These are phyloP conservation scores for Oryza nivara DNA, from an alignment of 176 grass and related monocot species.

Conservation along the genomic window DNA sequence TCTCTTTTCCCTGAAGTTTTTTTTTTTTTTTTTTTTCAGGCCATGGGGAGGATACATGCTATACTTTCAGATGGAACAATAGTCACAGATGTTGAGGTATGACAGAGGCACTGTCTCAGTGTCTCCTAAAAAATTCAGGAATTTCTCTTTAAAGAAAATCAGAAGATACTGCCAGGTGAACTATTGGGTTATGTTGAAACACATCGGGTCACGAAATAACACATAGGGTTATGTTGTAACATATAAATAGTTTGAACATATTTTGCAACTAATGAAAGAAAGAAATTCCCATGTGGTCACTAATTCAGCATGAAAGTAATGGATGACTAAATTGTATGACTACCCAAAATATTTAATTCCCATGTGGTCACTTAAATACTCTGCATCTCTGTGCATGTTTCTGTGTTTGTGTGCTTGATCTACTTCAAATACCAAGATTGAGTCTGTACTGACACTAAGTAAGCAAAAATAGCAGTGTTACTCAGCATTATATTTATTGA, in stretches of 20 bases:
- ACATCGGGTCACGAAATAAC: neutral
- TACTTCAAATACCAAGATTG: neutral
- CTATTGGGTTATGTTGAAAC: neutral
- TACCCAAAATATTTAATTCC: neutral
- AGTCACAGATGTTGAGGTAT: conserved; percentile 86
- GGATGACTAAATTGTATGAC: neutral
- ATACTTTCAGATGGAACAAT: conserved; percentile 80
- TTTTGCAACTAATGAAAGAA: conserved; percentile 16
- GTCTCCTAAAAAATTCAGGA: conserved; percentile 3
- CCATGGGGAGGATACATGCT: conserved; percentile 96
- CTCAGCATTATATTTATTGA: neutral
- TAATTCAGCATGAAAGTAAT: neutral
- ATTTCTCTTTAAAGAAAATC: neutral
- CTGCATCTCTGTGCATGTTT: neutral
- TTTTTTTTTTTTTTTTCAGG: conserved; percentile 34
- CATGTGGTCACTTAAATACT: conserved; percentile 11
- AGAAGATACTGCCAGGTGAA: conserved; percentile 5
- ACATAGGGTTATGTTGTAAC: neutral
- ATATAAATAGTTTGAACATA: neutral
- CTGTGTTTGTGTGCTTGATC: neutral
- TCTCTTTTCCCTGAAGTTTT: neutral
- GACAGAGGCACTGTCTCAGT: neutral
- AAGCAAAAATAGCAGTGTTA: neutral
- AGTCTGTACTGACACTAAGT: neutral
- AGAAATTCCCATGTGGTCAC: neutral